Evolutionary conservation across 2,329 filamentous ascomycete species (phyloP).

Genomic region (Seiridium cupressi): DNA sequence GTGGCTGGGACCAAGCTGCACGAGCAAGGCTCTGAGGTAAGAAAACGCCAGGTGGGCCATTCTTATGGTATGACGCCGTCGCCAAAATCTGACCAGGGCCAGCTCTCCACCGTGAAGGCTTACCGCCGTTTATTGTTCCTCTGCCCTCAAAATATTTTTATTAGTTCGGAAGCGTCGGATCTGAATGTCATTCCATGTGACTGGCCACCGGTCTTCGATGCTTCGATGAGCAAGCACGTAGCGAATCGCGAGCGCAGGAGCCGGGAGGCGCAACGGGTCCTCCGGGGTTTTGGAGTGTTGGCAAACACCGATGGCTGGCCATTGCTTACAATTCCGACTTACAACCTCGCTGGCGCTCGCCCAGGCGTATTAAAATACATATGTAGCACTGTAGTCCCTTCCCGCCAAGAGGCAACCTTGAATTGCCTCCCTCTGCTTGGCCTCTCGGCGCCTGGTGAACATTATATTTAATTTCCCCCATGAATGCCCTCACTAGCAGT

Average conservation of each 20-base stretch:
- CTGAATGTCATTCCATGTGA: slow-evolving; percentile 1
- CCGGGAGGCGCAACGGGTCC: background rate
- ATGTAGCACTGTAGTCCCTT: background rate
- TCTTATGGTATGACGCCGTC: slow-evolving; percentile 2
- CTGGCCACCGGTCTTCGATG: background rate
- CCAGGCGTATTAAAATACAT: background rate
- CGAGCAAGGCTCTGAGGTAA: background rate
- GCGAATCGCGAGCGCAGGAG: slow-evolving; percentile 1
- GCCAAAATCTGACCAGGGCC: background rate
- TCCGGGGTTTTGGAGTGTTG: background rate
- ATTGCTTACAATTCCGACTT: background rate
- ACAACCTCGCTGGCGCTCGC: background rate
- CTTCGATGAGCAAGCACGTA: background rate
- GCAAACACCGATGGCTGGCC: background rate
- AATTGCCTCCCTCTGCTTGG: background rate
- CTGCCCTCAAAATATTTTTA: background rate
- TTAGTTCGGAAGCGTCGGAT: slow-evolving; percentile 4
- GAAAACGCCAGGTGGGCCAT: background rate
- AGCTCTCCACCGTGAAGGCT: background rate
- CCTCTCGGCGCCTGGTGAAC: background rate
- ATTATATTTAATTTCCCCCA: no score
- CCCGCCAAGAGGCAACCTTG: background rate
- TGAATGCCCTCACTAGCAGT: no score
- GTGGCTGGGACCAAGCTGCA: background rate
- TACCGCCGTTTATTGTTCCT: background rate